Conservation (phyloP, 805 yeast genomes). For the Candida nanaspora region DNA sequence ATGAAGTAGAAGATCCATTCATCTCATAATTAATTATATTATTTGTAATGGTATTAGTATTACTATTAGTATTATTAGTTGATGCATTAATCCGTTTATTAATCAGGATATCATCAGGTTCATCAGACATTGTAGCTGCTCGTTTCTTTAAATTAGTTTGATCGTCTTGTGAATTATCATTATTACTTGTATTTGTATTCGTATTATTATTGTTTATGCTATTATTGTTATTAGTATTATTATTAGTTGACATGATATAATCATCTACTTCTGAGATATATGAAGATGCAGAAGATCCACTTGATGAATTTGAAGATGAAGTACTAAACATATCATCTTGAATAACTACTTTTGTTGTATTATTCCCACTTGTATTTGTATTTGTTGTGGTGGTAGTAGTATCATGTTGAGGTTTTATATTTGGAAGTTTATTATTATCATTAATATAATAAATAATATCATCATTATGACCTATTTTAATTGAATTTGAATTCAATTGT, state of each 20-base stretch:
- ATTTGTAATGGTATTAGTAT: too few relatives aligned
- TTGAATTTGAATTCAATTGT: slow-evolving; percentile 9
- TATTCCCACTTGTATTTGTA: background rate
- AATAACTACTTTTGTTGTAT: background rate
- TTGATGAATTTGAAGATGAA: background rate
- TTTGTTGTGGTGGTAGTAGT: background rate
- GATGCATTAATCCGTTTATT: too few relatives aligned
- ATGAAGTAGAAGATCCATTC: too few relatives aligned
- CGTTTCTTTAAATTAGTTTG: too few relatives aligned
- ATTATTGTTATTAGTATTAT: background rate
- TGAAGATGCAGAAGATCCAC: background rate
- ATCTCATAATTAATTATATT: too few relatives aligned
- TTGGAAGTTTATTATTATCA: slow-evolving; percentile 1
- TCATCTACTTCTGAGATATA: background rate
- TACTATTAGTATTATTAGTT: too few relatives aligned
- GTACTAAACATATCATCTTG: background rate
- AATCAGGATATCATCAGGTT: too few relatives aligned
- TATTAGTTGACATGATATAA: background rate
- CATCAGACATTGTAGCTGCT: too few relatives aligned
- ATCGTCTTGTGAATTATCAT: too few relatives aligned
- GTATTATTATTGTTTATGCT: background rate
- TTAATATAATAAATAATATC: slow-evolving; percentile 14
- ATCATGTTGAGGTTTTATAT: background rate
- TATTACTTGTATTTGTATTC: too few relatives aligned
- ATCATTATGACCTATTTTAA: slow-evolving; percentile 24